Conservation (phyloP, 768 basidiomycete genomes). For the Mycena rosella region DNA sequence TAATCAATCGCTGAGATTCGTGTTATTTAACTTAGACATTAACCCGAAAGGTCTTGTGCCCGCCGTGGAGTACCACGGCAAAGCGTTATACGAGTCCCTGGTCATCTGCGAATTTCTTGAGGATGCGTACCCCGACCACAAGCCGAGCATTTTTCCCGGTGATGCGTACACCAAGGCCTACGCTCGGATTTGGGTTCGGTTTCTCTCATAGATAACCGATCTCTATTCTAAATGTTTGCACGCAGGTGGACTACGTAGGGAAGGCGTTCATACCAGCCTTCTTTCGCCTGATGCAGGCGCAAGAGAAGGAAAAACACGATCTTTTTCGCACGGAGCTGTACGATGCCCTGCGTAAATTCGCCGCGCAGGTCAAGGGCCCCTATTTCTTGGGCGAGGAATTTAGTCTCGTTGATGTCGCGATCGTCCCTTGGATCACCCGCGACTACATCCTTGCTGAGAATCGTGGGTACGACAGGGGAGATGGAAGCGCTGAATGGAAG, state of each 20-base stretch:
- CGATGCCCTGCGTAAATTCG: slow-evolving; percentile 51
- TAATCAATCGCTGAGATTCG: background rate
- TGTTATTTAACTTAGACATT: slow-evolving; percentile 49
- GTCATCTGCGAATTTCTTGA: slow-evolving; percentile 77
- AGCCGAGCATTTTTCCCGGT: slow-evolving; percentile 62
- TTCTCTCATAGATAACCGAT: background rate
- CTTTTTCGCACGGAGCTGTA: slow-evolving; percentile 53
- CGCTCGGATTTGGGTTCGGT: slow-evolving; percentile 61
- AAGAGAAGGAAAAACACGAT: slow-evolving; percentile 52
- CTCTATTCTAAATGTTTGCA: background rate
- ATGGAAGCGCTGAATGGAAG: slow-evolving; percentile 53
- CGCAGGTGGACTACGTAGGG: slow-evolving; percentile 59
- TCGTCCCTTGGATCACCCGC: slow-evolving; percentile 63
- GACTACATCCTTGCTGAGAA: slow-evolving; percentile 58
- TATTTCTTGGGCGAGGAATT: slow-evolving; percentile 65
- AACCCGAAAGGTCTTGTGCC: slow-evolving; percentile 82
- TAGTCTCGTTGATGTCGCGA: slow-evolving; percentile 58
- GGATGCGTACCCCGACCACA: slow-evolving; percentile 63
- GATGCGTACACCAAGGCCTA: slow-evolving; percentile 66
- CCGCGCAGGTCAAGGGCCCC: slow-evolving; percentile 54
- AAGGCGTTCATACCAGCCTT: slow-evolving; percentile 67
- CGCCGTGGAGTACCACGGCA: slow-evolving; percentile 62
- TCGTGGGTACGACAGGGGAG: slow-evolving; percentile 53
- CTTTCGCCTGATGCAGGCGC: slow-evolving; percentile 55
- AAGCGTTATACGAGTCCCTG: slow-evolving; percentile 74